Base-by-base conservation (phyloP, 1,284 basidiomycete species). In the Cutaneotrichosporon dermatis region DNA sequence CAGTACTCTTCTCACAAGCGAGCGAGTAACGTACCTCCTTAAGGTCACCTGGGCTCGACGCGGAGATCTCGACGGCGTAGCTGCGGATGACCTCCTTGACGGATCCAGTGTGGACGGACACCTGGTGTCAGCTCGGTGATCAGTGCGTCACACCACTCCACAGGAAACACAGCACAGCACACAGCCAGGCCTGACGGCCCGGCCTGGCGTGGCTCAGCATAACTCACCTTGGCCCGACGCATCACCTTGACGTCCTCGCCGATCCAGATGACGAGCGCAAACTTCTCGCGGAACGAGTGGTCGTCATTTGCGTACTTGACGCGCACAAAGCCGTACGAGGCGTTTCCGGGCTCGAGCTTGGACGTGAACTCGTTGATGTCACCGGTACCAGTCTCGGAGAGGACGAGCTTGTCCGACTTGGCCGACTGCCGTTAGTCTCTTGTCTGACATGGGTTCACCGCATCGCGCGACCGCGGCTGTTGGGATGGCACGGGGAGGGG, bases 181-280 rank as follows among this genome's bases (percentile, higher is more conserved):
- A 25, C 25, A 25, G 25, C 25, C 25, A 25, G 25, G 25, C 25
- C 25, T 25, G 3, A 25, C 25, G 25, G 25, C 25, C 25, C 25
- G 25, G 25, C 25, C n/a, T n/a, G n/a, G 12, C 41, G 15, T 39
- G 3, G 2, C 33, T 42, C 40, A 1, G 33, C 8, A 33, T 2
- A 53, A 75, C 84, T 65, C 66, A 89, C 90, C 86, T 90, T 92
- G 48, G 87, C 92, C 79, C 87, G 88, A 63, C 92, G 84, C 92
- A 94, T 92, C 66, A 92, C 82, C 80, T 90, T 90, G 79, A 89
- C 91, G 48, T 82, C 79, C 42, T 85, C 81, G 44, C 92, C 92
- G 77, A 94, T 93, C 91, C 92, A 94, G 60, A 87, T 85, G 76
- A 94, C 83, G 70, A 94, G 82, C 66, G 90, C 84, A 79, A 94